These are phyloP conservation scores for Daedaleopsis nitida DNA, from an alignment of 768 basidiomycete species.

Conservation along the genomic window DNA sequence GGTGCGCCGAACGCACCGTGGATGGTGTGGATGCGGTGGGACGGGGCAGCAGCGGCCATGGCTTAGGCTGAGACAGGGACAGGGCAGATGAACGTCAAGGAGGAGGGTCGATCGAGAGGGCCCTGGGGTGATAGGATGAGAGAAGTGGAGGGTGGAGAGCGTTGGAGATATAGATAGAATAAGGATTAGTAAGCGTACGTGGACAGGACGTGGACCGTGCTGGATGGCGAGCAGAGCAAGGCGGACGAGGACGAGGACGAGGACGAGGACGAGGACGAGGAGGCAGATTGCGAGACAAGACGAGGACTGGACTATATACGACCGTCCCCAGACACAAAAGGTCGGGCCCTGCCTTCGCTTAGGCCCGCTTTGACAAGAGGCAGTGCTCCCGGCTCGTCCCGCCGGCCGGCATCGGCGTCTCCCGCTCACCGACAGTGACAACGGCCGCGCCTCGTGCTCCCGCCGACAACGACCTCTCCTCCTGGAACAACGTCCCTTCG, in stretches of 20 bases:
- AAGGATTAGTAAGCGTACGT: not conserved
- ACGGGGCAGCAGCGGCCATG: constrained; percentile 19
- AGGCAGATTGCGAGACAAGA: not conserved
- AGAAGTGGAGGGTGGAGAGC: not conserved
- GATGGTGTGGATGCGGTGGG: constrained; percentile 25
- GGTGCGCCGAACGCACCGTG: constrained; percentile 22
- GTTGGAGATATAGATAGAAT: not conserved
- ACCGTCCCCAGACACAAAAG: not conserved
- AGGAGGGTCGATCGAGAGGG: not conserved
- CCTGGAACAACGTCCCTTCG: constrained; percentile 10
- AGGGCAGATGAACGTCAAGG: not conserved
- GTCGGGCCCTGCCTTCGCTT: not conserved
- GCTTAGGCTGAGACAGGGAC: too few relatives aligned
- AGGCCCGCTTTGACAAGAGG: not conserved
- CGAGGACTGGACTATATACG: not conserved
- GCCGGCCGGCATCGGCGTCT: not conserved
- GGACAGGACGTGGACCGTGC: not conserved
- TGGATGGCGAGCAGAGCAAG: not conserved
- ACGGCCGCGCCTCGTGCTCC: not conserved
- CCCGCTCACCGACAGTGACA: not conserved
- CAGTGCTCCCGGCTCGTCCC: not conserved
- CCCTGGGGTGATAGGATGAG: not conserved
- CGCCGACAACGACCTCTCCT: not conserved
- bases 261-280: not conserved
- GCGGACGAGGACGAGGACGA: not conserved